A percentile compares a stretch with the other conserved stretches of the same genome.
These are phyloP conservation scores for Rhizophagus sp. DNA, from an alignment of 192 early-diverging fungal genomes.

Conservation along the genomic window DNA sequence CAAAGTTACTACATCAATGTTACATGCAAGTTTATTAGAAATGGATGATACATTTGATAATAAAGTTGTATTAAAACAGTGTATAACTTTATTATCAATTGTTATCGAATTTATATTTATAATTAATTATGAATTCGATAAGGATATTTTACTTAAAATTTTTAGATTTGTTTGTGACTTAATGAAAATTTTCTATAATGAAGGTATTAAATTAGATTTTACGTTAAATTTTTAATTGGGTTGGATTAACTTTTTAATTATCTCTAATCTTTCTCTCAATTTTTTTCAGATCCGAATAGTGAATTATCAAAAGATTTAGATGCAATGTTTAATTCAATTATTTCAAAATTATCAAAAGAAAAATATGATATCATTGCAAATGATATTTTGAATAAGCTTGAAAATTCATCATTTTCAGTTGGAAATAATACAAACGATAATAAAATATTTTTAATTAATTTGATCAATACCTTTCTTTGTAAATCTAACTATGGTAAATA, in stretches of 20 bases:
- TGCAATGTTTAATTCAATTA: background rate
- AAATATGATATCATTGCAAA: background rate
- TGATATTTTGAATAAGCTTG: background rate
- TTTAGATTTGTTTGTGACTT: background rate
- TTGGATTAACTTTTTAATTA: background rate
- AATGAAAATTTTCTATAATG: constrained; percentile 5
- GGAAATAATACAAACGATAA: background rate
- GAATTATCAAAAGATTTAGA: background rate
- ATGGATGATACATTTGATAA: background rate
- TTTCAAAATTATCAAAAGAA: constrained; percentile 10
- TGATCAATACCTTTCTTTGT: background rate
- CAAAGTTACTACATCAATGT: background rate
- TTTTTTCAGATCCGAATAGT: background rate
- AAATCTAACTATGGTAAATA: constrained; percentile 15
- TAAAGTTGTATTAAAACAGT: background rate
- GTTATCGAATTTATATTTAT: background rate
- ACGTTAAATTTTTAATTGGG: background rate
- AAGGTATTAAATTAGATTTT: constrained; percentile 8
- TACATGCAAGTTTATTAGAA: background rate
- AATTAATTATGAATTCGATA: background rate
- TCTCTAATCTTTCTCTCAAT: too few species aligned
- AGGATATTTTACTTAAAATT: background rate
- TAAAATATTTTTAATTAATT: background rate
- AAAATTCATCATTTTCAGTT: background rate
- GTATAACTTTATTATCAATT: background rate